Conservation (phyloP, 768 basidiomycete species). For the Xerocomellus intermedius region DNA sequence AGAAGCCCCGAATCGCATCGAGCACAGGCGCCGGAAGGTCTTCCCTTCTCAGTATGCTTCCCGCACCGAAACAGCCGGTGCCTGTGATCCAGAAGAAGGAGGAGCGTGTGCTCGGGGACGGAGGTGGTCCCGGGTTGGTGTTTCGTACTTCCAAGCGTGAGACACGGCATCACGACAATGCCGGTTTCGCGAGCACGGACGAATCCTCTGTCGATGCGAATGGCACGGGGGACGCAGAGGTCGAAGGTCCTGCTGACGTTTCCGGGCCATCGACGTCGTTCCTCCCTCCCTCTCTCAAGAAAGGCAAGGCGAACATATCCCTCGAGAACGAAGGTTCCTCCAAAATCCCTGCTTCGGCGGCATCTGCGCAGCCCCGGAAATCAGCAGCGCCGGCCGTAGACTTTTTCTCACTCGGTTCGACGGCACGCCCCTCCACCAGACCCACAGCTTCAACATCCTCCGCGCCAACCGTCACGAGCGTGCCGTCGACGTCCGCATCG, state of each 20-base stretch:
- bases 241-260: neutral
- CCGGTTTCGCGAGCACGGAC: constrained; percentile 27
- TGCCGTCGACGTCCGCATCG: constrained; percentile 72
- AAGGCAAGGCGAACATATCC: constrained; percentile 59
- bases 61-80: constrained; percentile 59
- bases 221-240: constrained; percentile 8
- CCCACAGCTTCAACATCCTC: constrained; percentile 2
- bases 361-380: constrained; percentile 5
- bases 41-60: constrained; percentile 68
- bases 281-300: constrained; percentile 56
- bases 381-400: constrained; percentile 45
- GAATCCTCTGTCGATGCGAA: constrained; percentile 13
- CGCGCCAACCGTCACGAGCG: constrained; percentile 14
- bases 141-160: constrained; percentile 43
- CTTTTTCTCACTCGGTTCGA: constrained; percentile 66
- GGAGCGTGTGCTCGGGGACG: constrained; percentile 64
- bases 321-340: constrained; percentile 39
- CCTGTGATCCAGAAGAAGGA: constrained; percentile 39
- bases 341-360: constrained; percentile 4
- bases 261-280: constrained; percentile 43
- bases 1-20: constrained; percentile 51
- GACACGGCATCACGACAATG: constrained; percentile 4
- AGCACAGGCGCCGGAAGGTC: constrained; percentile 55
- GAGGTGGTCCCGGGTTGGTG: constrained; percentile 58
- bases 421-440: neutral